These are phyloP conservation scores for Alternaria brassicicola DNA, from an alignment of 2,329 filamentous ascomycete species.

Conservation along the genomic window DNA sequence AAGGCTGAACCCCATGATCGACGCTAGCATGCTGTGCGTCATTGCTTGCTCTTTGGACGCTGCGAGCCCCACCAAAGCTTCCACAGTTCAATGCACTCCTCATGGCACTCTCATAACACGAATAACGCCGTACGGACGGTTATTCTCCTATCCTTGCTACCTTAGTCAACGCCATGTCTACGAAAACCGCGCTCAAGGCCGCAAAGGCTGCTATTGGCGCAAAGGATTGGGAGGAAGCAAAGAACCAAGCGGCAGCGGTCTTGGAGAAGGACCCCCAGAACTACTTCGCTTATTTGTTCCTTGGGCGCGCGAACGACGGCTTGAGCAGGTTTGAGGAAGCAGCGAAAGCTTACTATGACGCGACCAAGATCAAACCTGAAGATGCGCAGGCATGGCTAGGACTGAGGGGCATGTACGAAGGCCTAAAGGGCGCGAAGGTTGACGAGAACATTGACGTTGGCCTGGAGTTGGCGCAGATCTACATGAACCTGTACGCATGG, in stretches of 20 bases:
- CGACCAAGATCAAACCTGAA: conserved; percentile 71
- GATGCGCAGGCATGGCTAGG: conserved; percentile 93
- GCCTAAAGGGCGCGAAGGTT: conserved; percentile 72
- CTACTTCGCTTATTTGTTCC: conserved; percentile 87
- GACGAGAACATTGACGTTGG: conserved; percentile 76
- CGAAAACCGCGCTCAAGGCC: conserved; percentile 79
- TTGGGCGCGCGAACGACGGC: conserved; percentile 85
- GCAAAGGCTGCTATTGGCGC: conserved; percentile 79
- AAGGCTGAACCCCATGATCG: conserved; percentile 34
- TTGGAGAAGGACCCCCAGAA: conserved; percentile 75
- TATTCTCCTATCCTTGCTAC: neutral
- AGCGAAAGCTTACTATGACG: conserved; percentile 75
- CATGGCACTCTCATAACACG: conserved; percentile 34
- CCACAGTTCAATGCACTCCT: conserved; percentile 5
- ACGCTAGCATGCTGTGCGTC: conserved; percentile 32
- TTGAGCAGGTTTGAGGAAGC: conserved; percentile 72
- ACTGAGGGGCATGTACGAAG: conserved; percentile 80
- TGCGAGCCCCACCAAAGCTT: conserved; percentile 17
- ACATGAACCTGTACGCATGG: conserved; percentile 54
- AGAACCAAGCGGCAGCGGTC: conserved; percentile 70
- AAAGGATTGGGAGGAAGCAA: conserved; percentile 78
- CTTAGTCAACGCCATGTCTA: conserved; percentile 34
- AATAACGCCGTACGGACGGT: conserved; percentile 18
- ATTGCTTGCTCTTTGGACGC: conserved; percentile 25
- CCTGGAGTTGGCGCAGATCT: conserved; percentile 75